phyloP scores from a whole-genome alignment of 1,139 yeast species.

The Eremothecium sinecaudum region DNA sequence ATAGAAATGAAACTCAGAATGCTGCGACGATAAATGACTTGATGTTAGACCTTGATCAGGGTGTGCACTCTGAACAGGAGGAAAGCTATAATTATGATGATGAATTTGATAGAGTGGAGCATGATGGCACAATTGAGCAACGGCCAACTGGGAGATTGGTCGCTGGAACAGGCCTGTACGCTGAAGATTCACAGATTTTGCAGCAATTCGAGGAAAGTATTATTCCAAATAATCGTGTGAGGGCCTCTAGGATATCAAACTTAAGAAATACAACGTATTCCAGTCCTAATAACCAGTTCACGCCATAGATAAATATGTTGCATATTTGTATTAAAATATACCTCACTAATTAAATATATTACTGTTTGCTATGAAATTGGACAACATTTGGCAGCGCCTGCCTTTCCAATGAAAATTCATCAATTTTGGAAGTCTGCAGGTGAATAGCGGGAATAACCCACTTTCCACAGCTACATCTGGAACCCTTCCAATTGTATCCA shows the following conservation, averaged over 20 bases:
- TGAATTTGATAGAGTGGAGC: slow-evolving; percentile 6
- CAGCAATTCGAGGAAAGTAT: no score
- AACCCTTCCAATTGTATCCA: slow-evolving; percentile 91
- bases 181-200: slow-evolving; percentile 8
- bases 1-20: slow-evolving; percentile 1
- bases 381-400: slow-evolving; percentile 23
- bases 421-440: slow-evolving; percentile 72
- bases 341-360: neutral
- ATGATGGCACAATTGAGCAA: slow-evolving; percentile 1
- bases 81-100: slow-evolving; percentile 8
- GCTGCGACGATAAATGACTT: slow-evolving; percentile 12
- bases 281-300: no score
- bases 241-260: no score
- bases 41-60: slow-evolving; percentile 8
- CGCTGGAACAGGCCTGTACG: slow-evolving; percentile 5
- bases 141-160: slow-evolving; percentile 4
- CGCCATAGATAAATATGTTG: no score
- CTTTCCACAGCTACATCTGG: slow-evolving; percentile 86
- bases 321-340: no score
- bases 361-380: slow-evolving; percentile 14
- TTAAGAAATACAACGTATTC: no score
- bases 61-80: slow-evolving; percentile 6
- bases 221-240: no score
- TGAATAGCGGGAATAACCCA: slow-evolving; percentile 95
- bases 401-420: slow-evolving; percentile 38